A percentile compares a stretch with the other conserved stretches of the same genome.
Conservation (phyloP, 495 filamentous ascomycete genomes). For the Cercophora sp. region DNA sequence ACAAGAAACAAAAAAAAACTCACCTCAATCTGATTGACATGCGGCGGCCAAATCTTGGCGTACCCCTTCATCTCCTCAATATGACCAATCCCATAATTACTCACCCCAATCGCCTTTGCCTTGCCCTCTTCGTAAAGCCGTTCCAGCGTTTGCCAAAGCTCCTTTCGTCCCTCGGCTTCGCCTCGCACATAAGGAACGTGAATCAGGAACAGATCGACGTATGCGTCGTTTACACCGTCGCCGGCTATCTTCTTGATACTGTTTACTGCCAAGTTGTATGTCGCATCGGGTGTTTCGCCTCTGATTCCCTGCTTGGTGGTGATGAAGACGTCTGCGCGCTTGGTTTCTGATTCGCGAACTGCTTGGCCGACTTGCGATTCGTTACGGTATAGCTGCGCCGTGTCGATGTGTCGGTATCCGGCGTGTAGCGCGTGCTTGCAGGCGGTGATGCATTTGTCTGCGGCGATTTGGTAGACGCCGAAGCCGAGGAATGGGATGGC, state of each 20-base stretch:
- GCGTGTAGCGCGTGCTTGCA: slow-evolving; percentile 22
- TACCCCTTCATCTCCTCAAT: slow-evolving; percentile 61
- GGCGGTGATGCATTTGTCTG: background rate
- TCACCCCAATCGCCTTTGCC: slow-evolving; percentile 58
- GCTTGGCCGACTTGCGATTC: slow-evolving; percentile 60
- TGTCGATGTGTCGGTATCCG: slow-evolving; percentile 75
- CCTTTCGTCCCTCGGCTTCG: slow-evolving; percentile 47
- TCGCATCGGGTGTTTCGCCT: background rate
- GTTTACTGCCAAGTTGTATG: slow-evolving; percentile 2
- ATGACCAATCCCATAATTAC: slow-evolving; percentile 61
- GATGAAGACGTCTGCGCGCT: slow-evolving; percentile 63
- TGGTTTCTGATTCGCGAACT: slow-evolving; percentile 53
- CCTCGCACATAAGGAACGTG: slow-evolving; percentile 40
- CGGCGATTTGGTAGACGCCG: slow-evolving; percentile 6
- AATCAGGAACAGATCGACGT: slow-evolving; percentile 34
- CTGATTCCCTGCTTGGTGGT: slow-evolving; percentile 52
- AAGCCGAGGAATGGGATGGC: slow-evolving; percentile 10
- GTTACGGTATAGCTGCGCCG: slow-evolving; percentile 64
- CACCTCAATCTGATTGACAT: slow-evolving; percentile 71
- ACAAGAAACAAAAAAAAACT: too few species aligned
- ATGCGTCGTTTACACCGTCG: background rate
- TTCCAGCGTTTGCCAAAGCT: slow-evolving; percentile 56
- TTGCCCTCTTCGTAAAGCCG: slow-evolving; percentile 56
- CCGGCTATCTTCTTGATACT: slow-evolving; percentile 1
- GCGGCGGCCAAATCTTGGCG: slow-evolving; percentile 51